A percentile compares a stretch with the other conserved stretches of the same genome.
Evolutionary conservation across 1,139 yeast species (phyloP).

Genomic region (Saccharomyces pastorianus): DNA sequence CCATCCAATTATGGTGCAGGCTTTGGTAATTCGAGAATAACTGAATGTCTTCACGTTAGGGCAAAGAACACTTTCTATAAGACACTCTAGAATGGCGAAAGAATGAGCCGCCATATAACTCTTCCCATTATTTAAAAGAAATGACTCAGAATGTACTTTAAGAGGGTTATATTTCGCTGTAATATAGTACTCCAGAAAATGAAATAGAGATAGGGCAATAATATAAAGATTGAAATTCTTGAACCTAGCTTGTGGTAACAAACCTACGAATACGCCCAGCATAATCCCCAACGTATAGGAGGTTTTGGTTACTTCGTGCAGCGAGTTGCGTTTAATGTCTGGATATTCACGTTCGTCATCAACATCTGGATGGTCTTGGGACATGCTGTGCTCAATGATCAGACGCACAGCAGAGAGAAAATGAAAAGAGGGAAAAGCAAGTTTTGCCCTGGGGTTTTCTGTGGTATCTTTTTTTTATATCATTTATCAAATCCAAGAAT

Average conservation of each 20-base stretch:
- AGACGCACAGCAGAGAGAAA: background rate
- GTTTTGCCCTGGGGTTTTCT: too few relatives aligned
- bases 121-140: conserved; percentile 63
- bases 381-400: background rate
- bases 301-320: conserved; percentile 35
- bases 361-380: conserved; percentile 13
- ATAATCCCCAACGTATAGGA: conserved; percentile 36
- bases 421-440: background rate
- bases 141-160: conserved; percentile 66
- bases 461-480: background rate
- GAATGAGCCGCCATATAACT: conserved; percentile 58
- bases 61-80: conserved; percentile 34
- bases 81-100: conserved; percentile 43
- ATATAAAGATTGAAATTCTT: conserved; percentile 43
- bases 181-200: conserved; percentile 68
- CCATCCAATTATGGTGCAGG: conserved; percentile 39
- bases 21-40: conserved; percentile 5
- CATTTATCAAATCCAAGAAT: background rate
- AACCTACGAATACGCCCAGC: conserved; percentile 34
- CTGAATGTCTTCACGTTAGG: conserved; percentile 31
- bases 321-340: conserved; percentile 31
- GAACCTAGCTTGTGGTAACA: conserved; percentile 30
- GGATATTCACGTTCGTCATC: conserved; percentile 21
- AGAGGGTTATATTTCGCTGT: conserved; percentile 67
- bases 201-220: conserved; percentile 52